Conservation (phyloP, 2,329 filamentous ascomycete species). For the Ophiobolus disseminans region DNA sequence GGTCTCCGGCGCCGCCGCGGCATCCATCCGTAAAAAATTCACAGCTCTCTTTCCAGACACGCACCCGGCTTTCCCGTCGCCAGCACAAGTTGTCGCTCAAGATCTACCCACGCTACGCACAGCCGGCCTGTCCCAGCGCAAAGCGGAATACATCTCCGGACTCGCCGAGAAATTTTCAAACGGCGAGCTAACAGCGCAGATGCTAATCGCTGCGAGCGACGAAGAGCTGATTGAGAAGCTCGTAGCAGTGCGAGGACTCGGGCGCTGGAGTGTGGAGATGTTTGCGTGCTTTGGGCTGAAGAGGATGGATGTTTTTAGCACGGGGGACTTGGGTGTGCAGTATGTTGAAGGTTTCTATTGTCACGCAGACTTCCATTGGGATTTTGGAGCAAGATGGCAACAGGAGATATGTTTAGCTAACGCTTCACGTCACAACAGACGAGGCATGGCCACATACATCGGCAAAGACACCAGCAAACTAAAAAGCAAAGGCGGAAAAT, state of each 20-base stretch:
- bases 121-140: constrained; percentile 89
- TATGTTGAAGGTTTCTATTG: constrained; percentile 48
- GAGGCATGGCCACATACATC: constrained; percentile 88
- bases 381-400: not conserved
- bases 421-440: constrained; percentile 47
- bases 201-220: constrained; percentile 80
- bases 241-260: constrained; percentile 84
- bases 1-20: constrained; percentile 90
- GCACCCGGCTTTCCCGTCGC: constrained; percentile 70
- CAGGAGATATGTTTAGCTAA: not conserved
- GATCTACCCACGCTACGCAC: constrained; percentile 72
- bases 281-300: constrained; percentile 97
- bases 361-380: not conserved
- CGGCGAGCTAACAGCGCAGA: constrained; percentile 76
- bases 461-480: constrained; percentile 85
- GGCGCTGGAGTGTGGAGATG: constrained; percentile 87
- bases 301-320: constrained; percentile 89
- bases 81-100: constrained; percentile 71
- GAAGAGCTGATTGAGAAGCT: constrained; percentile 84
- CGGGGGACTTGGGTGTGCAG: constrained; percentile 92
- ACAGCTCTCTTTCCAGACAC: constrained; percentile 60
- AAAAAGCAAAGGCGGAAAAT: constrained; percentile 82
- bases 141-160: constrained; percentile 92
- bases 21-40: constrained; percentile 79
- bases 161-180: constrained; percentile 79